These are phyloP conservation scores for Ogataea populi-albae DNA, from an alignment of 805 yeast species.

Conservation along the genomic window DNA sequence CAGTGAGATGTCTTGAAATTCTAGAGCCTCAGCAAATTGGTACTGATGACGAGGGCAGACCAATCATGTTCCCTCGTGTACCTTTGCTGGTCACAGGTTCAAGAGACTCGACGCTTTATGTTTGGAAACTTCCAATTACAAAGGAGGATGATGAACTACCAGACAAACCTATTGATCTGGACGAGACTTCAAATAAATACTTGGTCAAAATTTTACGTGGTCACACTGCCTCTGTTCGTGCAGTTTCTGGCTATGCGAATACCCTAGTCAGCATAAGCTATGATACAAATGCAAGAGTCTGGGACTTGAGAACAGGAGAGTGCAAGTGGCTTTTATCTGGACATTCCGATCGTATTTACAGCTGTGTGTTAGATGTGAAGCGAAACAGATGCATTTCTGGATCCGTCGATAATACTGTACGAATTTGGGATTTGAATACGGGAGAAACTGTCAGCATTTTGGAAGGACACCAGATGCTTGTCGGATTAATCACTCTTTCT, in stretches of 20 bases:
- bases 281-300: slow-evolving; percentile 85
- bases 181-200: slow-evolving; percentile 53
- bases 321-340: slow-evolving; percentile 76
- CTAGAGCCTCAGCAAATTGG: slow-evolving; percentile 66
- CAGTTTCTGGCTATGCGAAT: slow-evolving; percentile 83
- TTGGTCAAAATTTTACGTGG: slow-evolving; percentile 69
- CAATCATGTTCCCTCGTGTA: slow-evolving; percentile 52
- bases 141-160: slow-evolving; percentile 35
- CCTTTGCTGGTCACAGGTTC: slow-evolving; percentile 83
- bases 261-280: slow-evolving; percentile 86
- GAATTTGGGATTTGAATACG: slow-evolving; percentile 82
- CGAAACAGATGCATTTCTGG: slow-evolving; percentile 85
- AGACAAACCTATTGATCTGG: slow-evolving; percentile 35
- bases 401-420: slow-evolving; percentile 82
- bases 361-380: slow-evolving; percentile 77
- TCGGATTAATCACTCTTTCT: slow-evolving; percentile 79
- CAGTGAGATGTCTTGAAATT: slow-evolving; percentile 88
- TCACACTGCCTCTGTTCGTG: slow-evolving; percentile 77
- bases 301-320: slow-evolving; percentile 77
- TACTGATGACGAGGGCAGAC: slow-evolving; percentile 54
- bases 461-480: slow-evolving; percentile 87
- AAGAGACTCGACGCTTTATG: slow-evolving; percentile 75
- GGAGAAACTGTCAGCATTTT: slow-evolving; percentile 69
- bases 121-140: slow-evolving; percentile 70
- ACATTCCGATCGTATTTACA: slow-evolving; percentile 83